phyloP scores from a whole-genome alignment of 768 basidiomycete species.

The Lactarius sp. region DNA sequence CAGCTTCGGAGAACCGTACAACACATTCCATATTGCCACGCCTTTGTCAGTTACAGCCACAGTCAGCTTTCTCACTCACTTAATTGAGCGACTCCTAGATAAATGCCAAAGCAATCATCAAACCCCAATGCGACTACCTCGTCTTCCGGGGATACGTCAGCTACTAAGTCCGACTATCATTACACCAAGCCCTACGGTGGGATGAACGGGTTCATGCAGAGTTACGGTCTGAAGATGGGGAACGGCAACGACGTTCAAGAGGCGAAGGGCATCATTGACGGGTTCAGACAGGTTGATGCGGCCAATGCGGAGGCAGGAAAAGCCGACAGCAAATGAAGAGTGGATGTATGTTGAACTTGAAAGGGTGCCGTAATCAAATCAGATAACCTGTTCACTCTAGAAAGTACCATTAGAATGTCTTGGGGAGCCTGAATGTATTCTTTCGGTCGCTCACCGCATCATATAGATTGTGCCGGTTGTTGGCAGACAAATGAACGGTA shows the following conservation, averaged over 20 bases:
- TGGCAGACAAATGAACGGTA: too few species aligned
- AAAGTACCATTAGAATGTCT: too few species aligned
- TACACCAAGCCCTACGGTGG: slow-evolving; percentile 17
- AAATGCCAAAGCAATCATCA: slow-evolving; percentile 5
- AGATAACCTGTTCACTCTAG: too few species aligned
- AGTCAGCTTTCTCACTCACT: too few species aligned
- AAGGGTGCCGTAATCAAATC: too few species aligned
- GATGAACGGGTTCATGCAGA: slow-evolving; percentile 25
- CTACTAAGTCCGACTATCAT: slow-evolving; percentile 4
- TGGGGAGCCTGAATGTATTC: too few species aligned
- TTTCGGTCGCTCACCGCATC: too few species aligned
- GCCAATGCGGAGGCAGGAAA: neutral
- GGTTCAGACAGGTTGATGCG: slow-evolving; percentile 2
- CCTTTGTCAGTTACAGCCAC: too few species aligned
- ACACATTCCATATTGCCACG: too few species aligned
- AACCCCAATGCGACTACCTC: neutral
- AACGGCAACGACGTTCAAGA: slow-evolving; percentile 23
- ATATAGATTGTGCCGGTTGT: too few species aligned
- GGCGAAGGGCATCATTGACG: slow-evolving; percentile 24
- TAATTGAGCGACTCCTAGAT: neutral
- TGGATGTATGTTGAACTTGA: neutral
- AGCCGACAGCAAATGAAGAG: neutral
- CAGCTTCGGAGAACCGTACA: too few species aligned
- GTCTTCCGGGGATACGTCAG: neutral
- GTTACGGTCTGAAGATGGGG: slow-evolving; percentile 26